Percentiles rank a stretch among this genome's conserved stretches.
phyloP scores from a whole-genome alignment of 768 basidiomycete genomes.

The Pleurotus platypus region DNA sequence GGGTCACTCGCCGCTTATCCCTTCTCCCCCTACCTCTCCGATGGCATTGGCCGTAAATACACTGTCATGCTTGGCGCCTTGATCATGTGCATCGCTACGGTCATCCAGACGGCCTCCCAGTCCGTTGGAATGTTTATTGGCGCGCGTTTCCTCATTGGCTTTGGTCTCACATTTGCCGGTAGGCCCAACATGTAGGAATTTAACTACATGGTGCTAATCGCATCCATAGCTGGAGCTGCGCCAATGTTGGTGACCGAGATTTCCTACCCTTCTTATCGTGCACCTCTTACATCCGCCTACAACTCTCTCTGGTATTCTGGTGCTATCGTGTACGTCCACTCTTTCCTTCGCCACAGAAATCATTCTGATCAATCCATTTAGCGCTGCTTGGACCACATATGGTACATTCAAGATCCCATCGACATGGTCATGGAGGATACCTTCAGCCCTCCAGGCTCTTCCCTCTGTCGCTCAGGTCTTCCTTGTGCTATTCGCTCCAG shows the following conservation, averaged over 20 bases:
- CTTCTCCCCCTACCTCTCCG: slow-evolving; percentile 68
- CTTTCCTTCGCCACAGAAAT: not conserved
- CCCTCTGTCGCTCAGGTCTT: slow-evolving; percentile 65
- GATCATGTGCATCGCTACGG: slow-evolving; percentile 68
- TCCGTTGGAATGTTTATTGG: slow-evolving; percentile 79
- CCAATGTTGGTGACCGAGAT: slow-evolving; percentile 84
- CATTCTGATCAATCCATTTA: slow-evolving; percentile 15
- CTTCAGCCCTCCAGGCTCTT: slow-evolving; percentile 71
- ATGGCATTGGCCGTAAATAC: slow-evolving; percentile 64
- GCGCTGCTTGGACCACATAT: slow-evolving; percentile 80
- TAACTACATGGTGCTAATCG: too few relatives aligned
- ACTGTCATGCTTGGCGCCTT: slow-evolving; percentile 67
- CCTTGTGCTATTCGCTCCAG: slow-evolving; percentile 69
- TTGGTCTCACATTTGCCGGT: slow-evolving; percentile 72
- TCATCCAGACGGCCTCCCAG: slow-evolving; percentile 64
- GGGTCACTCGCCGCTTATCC: slow-evolving; percentile 66
- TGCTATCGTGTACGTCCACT: slow-evolving; percentile 61
- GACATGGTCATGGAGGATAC: slow-evolving; percentile 83
- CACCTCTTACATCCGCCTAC: slow-evolving; percentile 72
- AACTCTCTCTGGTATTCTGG: slow-evolving; percentile 89
- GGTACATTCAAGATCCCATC: slow-evolving; percentile 68
- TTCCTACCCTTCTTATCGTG: slow-evolving; percentile 79
- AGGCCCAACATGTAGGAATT: too few relatives aligned
- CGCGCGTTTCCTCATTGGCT: slow-evolving; percentile 75
- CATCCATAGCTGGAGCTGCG: slow-evolving; percentile 59